These are phyloP conservation scores for Euphorbia peplus DNA, from an alignment of 345 rosid genomes.

Conservation along the genomic window DNA sequence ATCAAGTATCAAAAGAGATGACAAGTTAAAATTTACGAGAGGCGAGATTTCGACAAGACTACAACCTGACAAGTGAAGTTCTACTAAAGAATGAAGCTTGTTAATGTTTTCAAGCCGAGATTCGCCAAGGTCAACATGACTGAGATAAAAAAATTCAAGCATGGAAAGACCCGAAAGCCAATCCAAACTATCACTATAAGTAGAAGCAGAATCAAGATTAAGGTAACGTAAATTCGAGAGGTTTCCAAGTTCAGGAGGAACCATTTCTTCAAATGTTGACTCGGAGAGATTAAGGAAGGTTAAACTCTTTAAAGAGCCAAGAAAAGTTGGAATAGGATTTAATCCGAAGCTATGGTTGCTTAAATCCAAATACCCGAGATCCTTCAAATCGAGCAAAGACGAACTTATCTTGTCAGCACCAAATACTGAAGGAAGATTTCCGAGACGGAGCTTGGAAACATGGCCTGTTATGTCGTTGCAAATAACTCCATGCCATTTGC, in stretches of 20 bases:
- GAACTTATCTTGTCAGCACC: conserved; percentile 19
- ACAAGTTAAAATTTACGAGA: conserved; percentile 5
- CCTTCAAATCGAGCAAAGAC: too few relatives aligned
- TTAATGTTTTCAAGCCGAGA: conserved; percentile 11
- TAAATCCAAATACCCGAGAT: too few relatives aligned
- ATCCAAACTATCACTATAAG: conserved; percentile 1
- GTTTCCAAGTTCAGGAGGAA: conserved; percentile 28
- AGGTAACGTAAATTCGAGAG: conserved; percentile 22
- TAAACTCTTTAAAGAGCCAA: neutral
- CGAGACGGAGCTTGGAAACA: conserved; percentile 15
- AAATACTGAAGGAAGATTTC: conserved; percentile 5
- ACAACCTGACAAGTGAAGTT: conserved; percentile 8
- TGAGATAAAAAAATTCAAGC: conserved; percentile 23
- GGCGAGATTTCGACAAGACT: neutral
- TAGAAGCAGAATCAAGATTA: neutral
- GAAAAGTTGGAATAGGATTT: too few relatives aligned
- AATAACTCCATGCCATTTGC: conserved; percentile 1
- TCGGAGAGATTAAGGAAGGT: conserved; percentile 19
- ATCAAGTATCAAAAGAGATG: conserved; percentile 25
- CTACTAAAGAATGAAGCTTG: conserved; percentile 19
- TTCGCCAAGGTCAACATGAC: neutral
- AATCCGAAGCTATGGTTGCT: too few relatives aligned
- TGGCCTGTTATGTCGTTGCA: conserved; percentile 24
- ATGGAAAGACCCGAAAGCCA: conserved; percentile 24
- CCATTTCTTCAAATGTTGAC: conserved; percentile 16